A percentile compares a stretch with the other conserved stretches of the same genome.
phyloP scores from a whole-genome alignment of 2,329 filamentous ascomycete genomes.

The Scedosporium aurantiacum region DNA sequence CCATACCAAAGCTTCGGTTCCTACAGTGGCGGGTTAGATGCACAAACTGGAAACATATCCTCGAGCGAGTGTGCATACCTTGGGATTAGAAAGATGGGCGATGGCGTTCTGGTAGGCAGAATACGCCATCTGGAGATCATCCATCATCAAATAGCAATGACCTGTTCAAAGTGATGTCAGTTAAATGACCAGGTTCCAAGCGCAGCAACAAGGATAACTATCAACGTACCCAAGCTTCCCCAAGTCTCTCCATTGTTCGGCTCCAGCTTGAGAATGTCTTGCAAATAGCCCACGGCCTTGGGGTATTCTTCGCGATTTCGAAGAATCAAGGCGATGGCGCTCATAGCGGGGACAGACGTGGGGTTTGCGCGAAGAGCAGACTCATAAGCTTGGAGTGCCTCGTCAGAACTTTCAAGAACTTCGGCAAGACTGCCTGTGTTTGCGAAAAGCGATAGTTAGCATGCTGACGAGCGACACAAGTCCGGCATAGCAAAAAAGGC shows the following conservation, averaged over 20 bases:
- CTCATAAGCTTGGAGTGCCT: constrained; percentile 84
- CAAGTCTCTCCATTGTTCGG: constrained; percentile 85
- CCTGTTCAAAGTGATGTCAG: constrained; percentile 38
- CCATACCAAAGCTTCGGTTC: constrained; percentile 98
- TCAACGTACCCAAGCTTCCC: constrained; percentile 72
- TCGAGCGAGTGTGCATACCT: constrained; percentile 45
- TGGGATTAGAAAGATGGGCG: constrained; percentile 85
- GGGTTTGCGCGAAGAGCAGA: constrained; percentile 78
- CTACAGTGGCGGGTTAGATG: constrained; percentile 27
- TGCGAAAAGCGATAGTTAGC: constrained; percentile 16
- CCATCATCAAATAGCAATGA: constrained; percentile 99
- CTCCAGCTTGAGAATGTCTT: constrained; percentile 84
- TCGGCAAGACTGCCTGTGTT: constrained; percentile 69
- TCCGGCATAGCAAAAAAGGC: constrained; percentile 2
- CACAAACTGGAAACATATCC: not conserved
- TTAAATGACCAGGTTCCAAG: not conserved
- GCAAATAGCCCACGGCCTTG: constrained; percentile 86
- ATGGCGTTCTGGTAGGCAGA: constrained; percentile 92
- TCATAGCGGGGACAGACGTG: constrained; percentile 85
- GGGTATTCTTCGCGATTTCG: constrained; percentile 88
- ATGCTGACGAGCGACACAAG: not conserved
- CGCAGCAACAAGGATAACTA: not conserved
- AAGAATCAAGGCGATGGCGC: constrained; percentile 82
- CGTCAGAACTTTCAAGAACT: constrained; percentile 76
- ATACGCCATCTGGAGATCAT: constrained; percentile 93